Conservation (phyloP, 306 rosid genomes). For the Fragaria iinumae region DNA sequence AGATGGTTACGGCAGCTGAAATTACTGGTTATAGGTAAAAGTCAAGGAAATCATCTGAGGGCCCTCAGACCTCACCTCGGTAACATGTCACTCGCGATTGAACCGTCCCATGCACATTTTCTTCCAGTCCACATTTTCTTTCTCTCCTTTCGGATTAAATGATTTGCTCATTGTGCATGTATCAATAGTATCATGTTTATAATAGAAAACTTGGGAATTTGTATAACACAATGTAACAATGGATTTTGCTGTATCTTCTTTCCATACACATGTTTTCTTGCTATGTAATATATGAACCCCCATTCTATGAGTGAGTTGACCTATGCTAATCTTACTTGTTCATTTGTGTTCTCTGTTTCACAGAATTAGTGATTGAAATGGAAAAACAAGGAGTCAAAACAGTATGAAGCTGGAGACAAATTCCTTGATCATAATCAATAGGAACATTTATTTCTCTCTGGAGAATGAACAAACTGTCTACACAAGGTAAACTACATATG, state of each 20-base stretch:
- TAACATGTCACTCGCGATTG: not conserved
- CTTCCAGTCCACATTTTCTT: not conserved
- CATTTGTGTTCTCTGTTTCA: not conserved
- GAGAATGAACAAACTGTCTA: not conserved
- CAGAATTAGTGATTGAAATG: not conserved
- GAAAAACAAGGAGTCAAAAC: not conserved
- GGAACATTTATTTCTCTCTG: not conserved
- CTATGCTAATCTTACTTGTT: not conserved
- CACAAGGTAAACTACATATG: not conserved
- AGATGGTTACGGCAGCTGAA: not conserved
- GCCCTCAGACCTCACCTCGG: not conserved
- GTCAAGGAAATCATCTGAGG: not conserved
- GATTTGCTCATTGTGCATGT: not conserved
- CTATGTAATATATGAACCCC: not conserved
- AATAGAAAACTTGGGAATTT: not conserved
- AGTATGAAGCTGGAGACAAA: not conserved
- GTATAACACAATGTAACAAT: not conserved
- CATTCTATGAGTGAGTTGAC: not conserved
- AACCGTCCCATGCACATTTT: not conserved
- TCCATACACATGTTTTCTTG: not conserved
- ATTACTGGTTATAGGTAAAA: not conserved
- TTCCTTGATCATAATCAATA: not conserved
- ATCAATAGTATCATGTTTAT: not conserved
- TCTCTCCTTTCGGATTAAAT: not conserved
- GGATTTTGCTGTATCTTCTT: not conserved